Base-by-base conservation (phyloP, 371 early-diverging fungal genomes). In the Apophysomyces ossiformis region DNA sequence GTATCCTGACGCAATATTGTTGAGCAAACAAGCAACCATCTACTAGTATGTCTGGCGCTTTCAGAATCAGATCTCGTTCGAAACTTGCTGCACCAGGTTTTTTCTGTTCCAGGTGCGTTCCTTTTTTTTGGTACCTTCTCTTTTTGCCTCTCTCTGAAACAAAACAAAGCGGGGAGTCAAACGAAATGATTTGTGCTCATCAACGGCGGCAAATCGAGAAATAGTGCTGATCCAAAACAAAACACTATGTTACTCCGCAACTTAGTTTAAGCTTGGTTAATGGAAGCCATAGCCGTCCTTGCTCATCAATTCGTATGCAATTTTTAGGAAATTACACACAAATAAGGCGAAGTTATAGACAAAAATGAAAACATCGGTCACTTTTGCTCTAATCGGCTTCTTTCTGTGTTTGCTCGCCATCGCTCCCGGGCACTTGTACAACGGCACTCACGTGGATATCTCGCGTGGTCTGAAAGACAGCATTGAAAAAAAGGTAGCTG, bases 91-190 rank as follows among this genome's bases (percentile, higher is more conserved):
- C 21, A 21, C 54, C 21, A 50, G 0, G 32, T 26, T 26, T 26
- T 26, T 26, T 26, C 50, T 50, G n/a, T 16, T 50, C n/a, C n/a
- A 7, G 54, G 1, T 21, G 9, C 2, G 21, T 50, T 50, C 0
- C 54, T 50, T 50, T n/a, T 50, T 11, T 26, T 50, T 50, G 21
- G 21, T 50, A 9, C 21, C 7, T 50, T 50, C 21, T 26, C 41
- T 41, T 41, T 41, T 32, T 21, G 5, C n/a, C 9, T 21, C 21
- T 16, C 54, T 50, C 54, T 50, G 54, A 50, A 50, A 50, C 54
- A 50, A 50, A 50, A 50, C 21, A 50, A 50, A 50, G 54, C 54
- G 54, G 54, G 46, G 54, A 7, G 21, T 21, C 54, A 50, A 45
- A 45, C 13, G n/a, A 50, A 50, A 50, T 50, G n/a, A 16, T 50